Percentiles rank a stretch among this genome's conserved stretches.
phyloP scores from a whole-genome alignment of 2,329 filamentous ascomycete genomes.

The Cryphonectria carpinicola region DNA sequence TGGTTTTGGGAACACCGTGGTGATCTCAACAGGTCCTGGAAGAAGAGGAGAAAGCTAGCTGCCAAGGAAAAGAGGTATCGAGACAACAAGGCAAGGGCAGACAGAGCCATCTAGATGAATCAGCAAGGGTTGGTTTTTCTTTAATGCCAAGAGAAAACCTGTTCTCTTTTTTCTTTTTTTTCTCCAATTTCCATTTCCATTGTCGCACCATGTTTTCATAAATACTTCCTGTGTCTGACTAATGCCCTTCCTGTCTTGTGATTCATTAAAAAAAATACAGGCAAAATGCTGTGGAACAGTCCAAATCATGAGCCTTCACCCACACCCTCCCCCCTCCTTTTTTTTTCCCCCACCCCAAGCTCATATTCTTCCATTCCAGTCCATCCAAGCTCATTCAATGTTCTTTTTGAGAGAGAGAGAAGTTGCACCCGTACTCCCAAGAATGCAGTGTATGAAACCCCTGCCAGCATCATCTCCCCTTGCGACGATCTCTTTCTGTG shows the following conservation, averaged over 20 bases:
- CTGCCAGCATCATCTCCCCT: neutral
- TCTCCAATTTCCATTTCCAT: neutral
- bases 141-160: neutral
- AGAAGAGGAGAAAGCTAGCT: slow-evolving; percentile 63
- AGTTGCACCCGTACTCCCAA: neutral
- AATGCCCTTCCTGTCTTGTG: neutral
- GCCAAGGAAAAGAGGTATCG: slow-evolving; percentile 69
- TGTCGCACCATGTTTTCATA: neutral
- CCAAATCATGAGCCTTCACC: neutral
- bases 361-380: neutral
- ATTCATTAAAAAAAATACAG: neutral
- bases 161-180: too few relatives aligned
- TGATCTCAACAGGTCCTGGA: slow-evolving; percentile 69
- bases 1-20: slow-evolving; percentile 72
- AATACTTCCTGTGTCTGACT: neutral
- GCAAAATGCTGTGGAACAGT: neutral
- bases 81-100: slow-evolving; percentile 63
- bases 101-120: slow-evolving; percentile 42
- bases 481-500: neutral
- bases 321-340: too few relatives aligned
- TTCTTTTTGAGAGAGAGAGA: neutral
- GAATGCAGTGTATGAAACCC: neutral
- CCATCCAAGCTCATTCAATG: neutral
- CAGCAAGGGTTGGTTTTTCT: slow-evolving; percentile 1
- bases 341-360: neutral